Base-by-base conservation (phyloP, 495 filamentous ascomycete species). In the Astrocystis sublimbata region DNA sequence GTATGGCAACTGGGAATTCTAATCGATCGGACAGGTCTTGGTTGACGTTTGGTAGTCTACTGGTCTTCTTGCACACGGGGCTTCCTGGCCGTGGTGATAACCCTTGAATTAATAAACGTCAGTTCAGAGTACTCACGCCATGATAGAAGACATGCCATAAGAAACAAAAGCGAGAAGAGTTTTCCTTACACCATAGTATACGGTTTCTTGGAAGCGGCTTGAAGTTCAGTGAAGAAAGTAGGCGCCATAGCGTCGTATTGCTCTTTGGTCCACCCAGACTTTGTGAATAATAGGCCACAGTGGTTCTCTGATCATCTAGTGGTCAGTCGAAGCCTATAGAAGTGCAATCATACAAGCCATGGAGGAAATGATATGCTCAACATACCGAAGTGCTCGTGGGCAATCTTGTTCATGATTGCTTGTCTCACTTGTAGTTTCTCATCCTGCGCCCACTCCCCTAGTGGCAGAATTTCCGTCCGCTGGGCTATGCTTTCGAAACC, bases 401-500 rank as follows among this genome's bases (percentile, higher is more conserved):
- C 60, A 19, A 71, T 67, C 26, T 19, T 13, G 26, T 71, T 68
- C 57, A 69, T 67, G 21, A 71, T 23, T 8, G 3, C 49, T 58
- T 73, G 65, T 0, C 64, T 62, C 6, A 55, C 42, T 42, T 52
- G 61, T 60, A 68, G 42, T 47, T 73, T 68, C 19, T 73, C 69
- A 40, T 75, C 71, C 31, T 68, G 54, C 5, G 69, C 73, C 71
- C 71, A 73, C 23, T 55, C 63, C 1, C 70, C 69, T 53, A 62
- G 4, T 0, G 60, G 58, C 7, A 64, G 55, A 21, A 74, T 65
- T 46, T 69, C 75, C 74, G 77, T 66, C 17, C 77, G 73, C 61
- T 84, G 78, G 10, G 62, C 63, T 23, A 87, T 78, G 54, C 86
- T 81, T 15, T 76, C 67, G 66, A 87, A 88, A 0, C 85, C 85